Percentiles rank a stretch among this genome's conserved stretches.
Conservation (phyloP, 345 rosid species). For the Eucalyptus erythrocorys region DNA sequence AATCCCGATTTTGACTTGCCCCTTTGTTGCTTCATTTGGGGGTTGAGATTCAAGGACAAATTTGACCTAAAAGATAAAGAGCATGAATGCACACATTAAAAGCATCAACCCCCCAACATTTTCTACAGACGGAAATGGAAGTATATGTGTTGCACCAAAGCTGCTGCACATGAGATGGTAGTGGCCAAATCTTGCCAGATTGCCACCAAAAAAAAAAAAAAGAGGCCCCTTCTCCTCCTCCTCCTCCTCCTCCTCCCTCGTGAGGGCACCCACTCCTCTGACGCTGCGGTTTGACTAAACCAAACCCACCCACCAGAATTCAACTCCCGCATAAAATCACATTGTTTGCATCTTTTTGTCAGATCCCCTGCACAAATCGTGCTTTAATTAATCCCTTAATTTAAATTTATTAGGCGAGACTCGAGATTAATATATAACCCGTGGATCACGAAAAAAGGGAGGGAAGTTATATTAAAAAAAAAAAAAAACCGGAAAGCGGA, state of each 20-base stretch:
- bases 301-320: neutral
- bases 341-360: neutral
- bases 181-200: neutral
- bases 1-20: neutral
- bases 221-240: neutral
- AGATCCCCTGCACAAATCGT: neutral
- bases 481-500: too few relatives aligned
- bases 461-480: neutral
- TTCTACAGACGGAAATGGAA: neutral
- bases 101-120: neutral
- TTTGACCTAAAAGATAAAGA: neutral
- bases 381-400: neutral
- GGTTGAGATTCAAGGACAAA: neutral
- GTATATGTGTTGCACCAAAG: neutral
- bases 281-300: constrained; percentile 1
- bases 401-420: neutral
- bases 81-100: neutral
- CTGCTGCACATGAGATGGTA: neutral
- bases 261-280: neutral
- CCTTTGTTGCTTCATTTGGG: neutral
- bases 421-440: neutral
- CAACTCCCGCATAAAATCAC: neutral
- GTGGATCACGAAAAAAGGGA: neutral
- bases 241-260: neutral
- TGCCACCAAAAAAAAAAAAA: neutral